Conservation (phyloP, 768 basidiomycete species). For the Lactifluus echinatus region DNA sequence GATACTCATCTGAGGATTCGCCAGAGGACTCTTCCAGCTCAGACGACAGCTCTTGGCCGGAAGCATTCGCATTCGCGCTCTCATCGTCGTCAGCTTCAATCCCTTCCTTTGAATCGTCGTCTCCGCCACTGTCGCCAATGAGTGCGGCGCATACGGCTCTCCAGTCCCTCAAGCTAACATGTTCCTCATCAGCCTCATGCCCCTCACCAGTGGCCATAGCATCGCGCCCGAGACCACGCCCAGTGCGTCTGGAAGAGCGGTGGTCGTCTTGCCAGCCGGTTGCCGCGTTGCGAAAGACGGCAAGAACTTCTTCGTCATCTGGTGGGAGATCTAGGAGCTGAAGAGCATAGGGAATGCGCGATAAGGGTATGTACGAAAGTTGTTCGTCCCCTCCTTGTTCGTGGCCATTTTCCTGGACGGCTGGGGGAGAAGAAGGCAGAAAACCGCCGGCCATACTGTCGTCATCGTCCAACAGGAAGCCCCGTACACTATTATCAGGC, state of each 20-base stretch:
- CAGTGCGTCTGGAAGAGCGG: neutral
- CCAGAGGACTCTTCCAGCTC: constrained; percentile 17
- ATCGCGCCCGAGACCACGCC: neutral
- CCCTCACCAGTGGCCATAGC: constrained; percentile 19
- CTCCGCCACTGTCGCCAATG: constrained; percentile 30
- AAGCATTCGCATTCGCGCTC: constrained; percentile 19
- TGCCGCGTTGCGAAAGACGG: constrained; percentile 68
- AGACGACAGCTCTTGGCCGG: constrained; percentile 28
- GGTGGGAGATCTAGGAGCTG: constrained; percentile 50
- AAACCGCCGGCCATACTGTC: constrained; percentile 27
- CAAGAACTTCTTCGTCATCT: constrained; percentile 59
- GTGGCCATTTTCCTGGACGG: neutral
- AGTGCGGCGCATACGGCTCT: constrained; percentile 71
- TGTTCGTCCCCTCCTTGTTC: constrained; percentile 9
- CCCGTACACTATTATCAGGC: constrained; percentile 17
- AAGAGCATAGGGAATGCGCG: constrained; percentile 53
- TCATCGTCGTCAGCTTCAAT: constrained; percentile 23
- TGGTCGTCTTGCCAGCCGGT: constrained; percentile 48
- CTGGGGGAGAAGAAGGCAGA: constrained; percentile 14
- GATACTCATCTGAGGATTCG: constrained; percentile 17
- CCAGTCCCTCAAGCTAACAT: constrained; percentile 64
- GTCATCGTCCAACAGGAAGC: constrained; percentile 29
- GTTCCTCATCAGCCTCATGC: constrained; percentile 23
- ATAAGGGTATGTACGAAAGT: constrained; percentile 40
- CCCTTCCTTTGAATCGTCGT: constrained; percentile 25